Percentiles rank a stretch among this genome's conserved stretches.
These are phyloP conservation scores for Geranium brycei DNA, from an alignment of 345 rosid species.

Conservation along the genomic window DNA sequence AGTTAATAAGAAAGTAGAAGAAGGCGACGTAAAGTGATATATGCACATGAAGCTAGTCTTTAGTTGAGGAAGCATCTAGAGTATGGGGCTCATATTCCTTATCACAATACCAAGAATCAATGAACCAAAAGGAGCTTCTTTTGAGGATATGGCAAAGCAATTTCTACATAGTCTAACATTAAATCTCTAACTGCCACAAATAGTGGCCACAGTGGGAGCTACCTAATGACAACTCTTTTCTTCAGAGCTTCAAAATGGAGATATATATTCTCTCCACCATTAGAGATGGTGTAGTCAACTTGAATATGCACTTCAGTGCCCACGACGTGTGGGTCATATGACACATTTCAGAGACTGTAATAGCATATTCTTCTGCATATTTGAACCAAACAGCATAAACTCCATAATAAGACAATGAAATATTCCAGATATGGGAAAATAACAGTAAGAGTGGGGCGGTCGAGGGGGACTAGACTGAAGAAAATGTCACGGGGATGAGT, in stretches of 20 bases:
- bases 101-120: neutral
- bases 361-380: neutral
- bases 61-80: neutral
- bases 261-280: neutral
- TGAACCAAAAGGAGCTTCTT: neutral
- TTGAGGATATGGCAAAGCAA: neutral
- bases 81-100: neutral
- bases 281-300: neutral
- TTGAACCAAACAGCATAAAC: neutral
- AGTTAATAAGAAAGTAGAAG: too few species aligned
- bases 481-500: too few species aligned
- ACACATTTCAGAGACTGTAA: too few species aligned
- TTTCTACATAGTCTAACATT: neutral
- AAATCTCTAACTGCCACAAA: conserved; percentile 15
- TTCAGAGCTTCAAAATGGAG: conserved; percentile 16
- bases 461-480: too few species aligned
- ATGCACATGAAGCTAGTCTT: neutral
- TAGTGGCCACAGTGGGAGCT: conserved; percentile 10
- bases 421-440: too few species aligned
- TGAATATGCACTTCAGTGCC: neutral
- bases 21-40: neutral
- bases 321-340: neutral
- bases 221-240: conserved; percentile 20
- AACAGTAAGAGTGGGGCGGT: too few species aligned
- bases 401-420: neutral